Percentiles rank a stretch among this genome's conserved stretches.
These are phyloP conservation scores for Bonia amplexicaulis DNA, from an alignment of 176 grass and related monocot species.

Conservation along the genomic window DNA sequence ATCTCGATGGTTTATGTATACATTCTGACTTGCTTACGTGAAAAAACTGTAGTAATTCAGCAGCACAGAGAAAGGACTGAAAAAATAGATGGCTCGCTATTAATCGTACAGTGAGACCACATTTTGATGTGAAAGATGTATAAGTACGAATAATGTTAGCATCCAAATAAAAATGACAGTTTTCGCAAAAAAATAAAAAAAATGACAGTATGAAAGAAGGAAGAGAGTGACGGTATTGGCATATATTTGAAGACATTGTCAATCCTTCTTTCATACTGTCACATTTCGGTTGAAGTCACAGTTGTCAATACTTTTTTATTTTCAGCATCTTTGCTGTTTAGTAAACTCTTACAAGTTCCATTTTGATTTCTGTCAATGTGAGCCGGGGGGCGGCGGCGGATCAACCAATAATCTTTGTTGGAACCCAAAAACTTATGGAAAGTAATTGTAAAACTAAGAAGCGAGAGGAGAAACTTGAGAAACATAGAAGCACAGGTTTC, in stretches of 20 bases:
- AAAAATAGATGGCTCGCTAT: neutral
- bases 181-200: neutral
- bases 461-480: neutral
- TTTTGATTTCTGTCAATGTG: neutral
- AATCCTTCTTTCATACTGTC: too few species aligned
- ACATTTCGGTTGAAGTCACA: neutral
- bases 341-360: neutral
- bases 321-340: neutral
- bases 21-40: neutral
- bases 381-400: too few species aligned
- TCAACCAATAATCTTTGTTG: too few species aligned
- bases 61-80: neutral
- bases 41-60: neutral
- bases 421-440: neutral
- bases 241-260: neutral
- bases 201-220: neutral
- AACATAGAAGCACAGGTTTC: neutral
- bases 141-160: neutral
- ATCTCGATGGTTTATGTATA: neutral
- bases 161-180: constrained; percentile 1
- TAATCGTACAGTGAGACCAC: neutral
- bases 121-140: neutral
- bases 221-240: constrained; percentile 12
- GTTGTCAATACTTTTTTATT: neutral
- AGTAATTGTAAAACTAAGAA: neutral